phyloP scores from a whole-genome alignment of 164 flowering plant genomes.

The Stephania cephalantha region DNA sequence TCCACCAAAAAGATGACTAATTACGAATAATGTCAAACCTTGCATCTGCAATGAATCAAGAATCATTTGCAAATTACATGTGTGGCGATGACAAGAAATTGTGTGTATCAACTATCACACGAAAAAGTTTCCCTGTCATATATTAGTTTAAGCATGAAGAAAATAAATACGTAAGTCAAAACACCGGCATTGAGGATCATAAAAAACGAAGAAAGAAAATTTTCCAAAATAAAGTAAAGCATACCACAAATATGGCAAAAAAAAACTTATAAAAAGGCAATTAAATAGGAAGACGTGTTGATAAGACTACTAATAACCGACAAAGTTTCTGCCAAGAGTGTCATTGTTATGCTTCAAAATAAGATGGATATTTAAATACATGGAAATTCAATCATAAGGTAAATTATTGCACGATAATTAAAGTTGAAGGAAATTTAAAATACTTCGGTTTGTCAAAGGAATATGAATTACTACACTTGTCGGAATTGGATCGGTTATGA shows the following conservation, averaged over 20 bases:
- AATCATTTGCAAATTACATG: neutral
- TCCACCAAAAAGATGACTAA: too few relatives aligned
- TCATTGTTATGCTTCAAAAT: too few relatives aligned
- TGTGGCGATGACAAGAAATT: neutral
- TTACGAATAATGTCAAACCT: too few relatives aligned
- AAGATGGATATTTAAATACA: too few relatives aligned
- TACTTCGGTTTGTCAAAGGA: too few relatives aligned
- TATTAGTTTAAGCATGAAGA: neutral
- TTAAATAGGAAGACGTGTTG: neutral
- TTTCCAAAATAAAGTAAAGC: neutral
- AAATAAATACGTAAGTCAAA: neutral
- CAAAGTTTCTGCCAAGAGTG: too few relatives aligned
- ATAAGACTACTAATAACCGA: too few relatives aligned
- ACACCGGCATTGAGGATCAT: neutral
- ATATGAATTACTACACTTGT: too few relatives aligned
- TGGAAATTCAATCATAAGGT: too few relatives aligned
- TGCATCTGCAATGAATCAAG: conserved; percentile 27
- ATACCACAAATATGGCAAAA: neutral
- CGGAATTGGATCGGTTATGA: too few relatives aligned
- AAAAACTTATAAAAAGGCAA: neutral
- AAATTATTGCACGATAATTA: too few relatives aligned
- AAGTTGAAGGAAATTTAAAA: too few relatives aligned
- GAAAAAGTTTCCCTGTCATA: neutral
- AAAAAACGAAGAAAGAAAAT: neutral
- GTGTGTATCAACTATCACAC: neutral